phyloP scores from a whole-genome alignment of 164 flowering plant genomes.

The Aristolochia contorta region DNA sequence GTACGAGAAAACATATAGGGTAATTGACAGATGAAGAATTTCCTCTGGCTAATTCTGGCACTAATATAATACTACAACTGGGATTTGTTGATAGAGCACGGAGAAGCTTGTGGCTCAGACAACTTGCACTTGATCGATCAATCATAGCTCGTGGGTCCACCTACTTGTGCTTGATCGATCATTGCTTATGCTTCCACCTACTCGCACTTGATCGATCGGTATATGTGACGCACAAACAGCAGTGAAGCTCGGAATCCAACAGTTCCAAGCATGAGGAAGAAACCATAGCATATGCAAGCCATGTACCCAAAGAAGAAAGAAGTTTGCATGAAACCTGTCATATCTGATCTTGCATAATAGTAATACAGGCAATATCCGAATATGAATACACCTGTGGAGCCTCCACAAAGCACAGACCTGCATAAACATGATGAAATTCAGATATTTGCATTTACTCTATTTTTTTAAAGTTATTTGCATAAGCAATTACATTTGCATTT shows the following conservation, averaged over 20 bases:
- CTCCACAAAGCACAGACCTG: conserved; percentile 19
- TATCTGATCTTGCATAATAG: conserved; percentile 18
- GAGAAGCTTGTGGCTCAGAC: too few species aligned
- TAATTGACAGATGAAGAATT: neutral
- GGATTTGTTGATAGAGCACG: neutral
- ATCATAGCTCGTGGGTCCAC: too few species aligned
- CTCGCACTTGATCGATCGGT: conserved; percentile 18
- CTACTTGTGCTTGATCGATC: too few species aligned
- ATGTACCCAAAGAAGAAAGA: conserved; percentile 22
- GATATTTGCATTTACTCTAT: too few species aligned
- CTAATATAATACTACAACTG: neutral
- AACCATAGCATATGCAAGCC: conserved; percentile 21
- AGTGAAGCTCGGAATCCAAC: conserved; percentile 18
- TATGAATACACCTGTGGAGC: conserved; percentile 16
- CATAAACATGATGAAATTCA: too few species aligned
- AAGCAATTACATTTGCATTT: too few species aligned
- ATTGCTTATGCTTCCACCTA: neutral
- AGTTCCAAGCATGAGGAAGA: conserved; percentile 20
- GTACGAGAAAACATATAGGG: neutral
- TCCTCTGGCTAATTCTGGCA: neutral
- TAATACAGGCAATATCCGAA: conserved; percentile 16
- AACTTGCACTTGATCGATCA: too few species aligned
- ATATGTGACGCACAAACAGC: conserved; percentile 20
- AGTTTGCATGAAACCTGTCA: conserved; percentile 20
- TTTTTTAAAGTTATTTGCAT: neutral